Conservation (phyloP, 2,329 filamentous ascomycete species). For the Phialophora verrucosa region DNA sequence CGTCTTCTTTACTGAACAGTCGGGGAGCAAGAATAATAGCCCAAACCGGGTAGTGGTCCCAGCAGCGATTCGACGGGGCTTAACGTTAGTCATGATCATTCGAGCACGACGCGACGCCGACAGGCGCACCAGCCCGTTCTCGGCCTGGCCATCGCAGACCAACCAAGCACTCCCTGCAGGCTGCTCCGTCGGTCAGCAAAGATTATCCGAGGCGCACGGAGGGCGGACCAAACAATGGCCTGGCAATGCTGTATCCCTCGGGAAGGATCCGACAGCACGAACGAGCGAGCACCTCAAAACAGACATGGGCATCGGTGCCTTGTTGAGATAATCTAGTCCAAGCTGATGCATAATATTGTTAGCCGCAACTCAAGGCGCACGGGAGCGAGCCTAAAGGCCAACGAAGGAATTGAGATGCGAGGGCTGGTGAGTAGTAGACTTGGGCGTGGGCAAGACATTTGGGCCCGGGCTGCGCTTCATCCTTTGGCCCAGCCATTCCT, state of each 20-base stretch:
- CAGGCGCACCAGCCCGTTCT: background rate
- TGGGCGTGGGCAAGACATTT: background rate
- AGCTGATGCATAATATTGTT: constrained; percentile 11
- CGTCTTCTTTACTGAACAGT: background rate
- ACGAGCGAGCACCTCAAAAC: background rate
- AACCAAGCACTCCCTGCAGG: constrained; percentile 1
- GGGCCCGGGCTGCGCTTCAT: background rate
- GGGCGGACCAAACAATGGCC: constrained; percentile 11
- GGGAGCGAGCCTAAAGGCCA: background rate
- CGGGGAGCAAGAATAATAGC: constrained; percentile 6
- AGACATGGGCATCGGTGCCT: background rate
- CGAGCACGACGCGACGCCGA: background rate
- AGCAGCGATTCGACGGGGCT: constrained; percentile 5
- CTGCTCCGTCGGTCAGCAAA: constrained; percentile 21
- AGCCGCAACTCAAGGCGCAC: background rate
- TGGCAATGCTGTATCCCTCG: constrained; percentile 1
- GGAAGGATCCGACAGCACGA: constrained; percentile 5
- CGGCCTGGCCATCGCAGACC: background rate
- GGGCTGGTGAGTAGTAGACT: background rate
- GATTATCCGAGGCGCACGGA: constrained; percentile 20
- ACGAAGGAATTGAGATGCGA: background rate
- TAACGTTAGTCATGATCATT: constrained; percentile 22
- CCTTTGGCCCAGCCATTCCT: constrained; percentile 2
- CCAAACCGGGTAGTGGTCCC: constrained; percentile 11
- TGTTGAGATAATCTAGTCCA: constrained; percentile 4